phyloP scores from a whole-genome alignment of 371 early-diverging fungal genomes.

The Mucor mucedo region DNA sequence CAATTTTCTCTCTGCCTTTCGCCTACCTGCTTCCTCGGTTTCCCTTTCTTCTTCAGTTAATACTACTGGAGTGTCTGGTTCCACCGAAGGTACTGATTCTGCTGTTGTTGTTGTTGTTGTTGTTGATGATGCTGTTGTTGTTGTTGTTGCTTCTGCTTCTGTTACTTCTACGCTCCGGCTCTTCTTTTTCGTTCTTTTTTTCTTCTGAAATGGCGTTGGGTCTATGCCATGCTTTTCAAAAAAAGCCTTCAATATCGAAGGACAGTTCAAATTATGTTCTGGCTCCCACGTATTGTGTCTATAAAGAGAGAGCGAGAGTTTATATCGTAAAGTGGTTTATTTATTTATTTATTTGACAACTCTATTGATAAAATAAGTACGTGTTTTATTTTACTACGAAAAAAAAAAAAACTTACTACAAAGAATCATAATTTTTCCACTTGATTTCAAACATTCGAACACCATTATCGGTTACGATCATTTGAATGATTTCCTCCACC shows the following conservation, averaged over 20 bases:
- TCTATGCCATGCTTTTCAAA: not conserved
- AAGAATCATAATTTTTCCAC: conserved; percentile 31
- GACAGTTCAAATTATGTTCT: conserved; percentile 29
- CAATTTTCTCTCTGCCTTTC: not conserved
- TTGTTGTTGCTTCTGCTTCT: no score
- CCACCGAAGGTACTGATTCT: no score
- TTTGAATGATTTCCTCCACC: conserved; percentile 23
- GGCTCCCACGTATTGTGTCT: conserved; percentile 35
- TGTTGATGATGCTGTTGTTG: no score
- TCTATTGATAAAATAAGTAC: not conserved
- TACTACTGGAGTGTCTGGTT: no score
- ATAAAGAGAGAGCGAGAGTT: not conserved
- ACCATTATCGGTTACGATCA: conserved; percentile 6
- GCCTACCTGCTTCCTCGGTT: not conserved
- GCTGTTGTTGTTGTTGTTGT: no score
- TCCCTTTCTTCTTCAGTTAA: not conserved
- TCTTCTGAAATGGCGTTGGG: not conserved
- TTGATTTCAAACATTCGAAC: conserved; percentile 22
- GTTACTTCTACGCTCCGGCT: no score
- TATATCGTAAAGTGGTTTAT: no score
- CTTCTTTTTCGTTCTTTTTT: not conserved
- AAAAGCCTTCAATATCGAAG: not conserved
- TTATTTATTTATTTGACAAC: not conserved
- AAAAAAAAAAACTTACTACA: conserved; percentile 19
- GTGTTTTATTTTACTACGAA: not conserved